Base-by-base conservation (phyloP, 257 asterid species). In the Cynanchum wilfordii region DNA sequence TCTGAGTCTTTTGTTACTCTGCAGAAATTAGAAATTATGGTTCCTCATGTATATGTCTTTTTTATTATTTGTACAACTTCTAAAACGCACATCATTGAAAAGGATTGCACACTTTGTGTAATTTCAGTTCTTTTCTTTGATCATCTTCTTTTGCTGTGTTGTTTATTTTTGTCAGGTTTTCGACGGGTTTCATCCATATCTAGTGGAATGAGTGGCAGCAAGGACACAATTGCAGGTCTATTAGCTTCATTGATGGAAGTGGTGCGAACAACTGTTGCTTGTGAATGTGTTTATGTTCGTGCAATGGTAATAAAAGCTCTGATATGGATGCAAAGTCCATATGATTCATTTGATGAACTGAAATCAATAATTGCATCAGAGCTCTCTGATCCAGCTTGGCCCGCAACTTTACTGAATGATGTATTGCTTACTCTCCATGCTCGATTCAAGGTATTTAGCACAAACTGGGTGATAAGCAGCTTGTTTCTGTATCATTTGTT, bases 321-420 rank as follows among this genome's bases (percentile, higher is more conserved):
- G 78, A 89, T 95, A 87, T 95, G 99, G 99, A 95, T 95, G 97
- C 99, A 95, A 90, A 95, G 98, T 83, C 98, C 99, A 42, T 82
- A 89, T 60, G 99, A 95, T 73, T 87, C 96, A 68, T 95, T 95
- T 80, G 99, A 90, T 82, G 99, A 95, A 84, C 85, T 95, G 75
- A 92, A 86, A 87, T 87, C 97, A 75, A 95, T 95, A 72, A 95
- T 95, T 73, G 99, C 95, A 68, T 90, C 99, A 59, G 99, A 95
- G 84, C 96, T 95, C 38, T 89, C 97, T 7, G 99, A 95, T 71
- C 98, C 99, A 71, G 84, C 95, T 36, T 92, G 99, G 99, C 96
- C 99, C 52, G 92, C 98, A 59, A 82, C 97, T 70, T 79, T 90
- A 73, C 76, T 95, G 78, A 95, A 95, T 75, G 99, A 95, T 79